phyloP scores from a whole-genome alignment of 352 stramenopile genomes.

The Nothophytophthora sp. region DNA sequence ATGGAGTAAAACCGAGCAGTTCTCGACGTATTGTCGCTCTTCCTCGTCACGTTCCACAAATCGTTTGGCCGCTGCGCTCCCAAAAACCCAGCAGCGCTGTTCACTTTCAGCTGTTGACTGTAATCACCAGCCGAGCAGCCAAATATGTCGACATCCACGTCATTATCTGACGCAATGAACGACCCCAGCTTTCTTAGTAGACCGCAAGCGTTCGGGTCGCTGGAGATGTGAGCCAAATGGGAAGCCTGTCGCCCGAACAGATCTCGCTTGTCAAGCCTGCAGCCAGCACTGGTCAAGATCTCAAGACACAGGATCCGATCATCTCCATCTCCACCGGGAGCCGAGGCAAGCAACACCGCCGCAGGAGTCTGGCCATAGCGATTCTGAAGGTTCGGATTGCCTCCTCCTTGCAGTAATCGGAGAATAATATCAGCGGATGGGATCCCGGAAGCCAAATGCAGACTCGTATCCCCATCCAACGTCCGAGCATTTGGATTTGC shows the following conservation, averaged over 20 bases:
- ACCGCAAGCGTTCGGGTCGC: constrained; percentile 30
- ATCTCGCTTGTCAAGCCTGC: constrained; percentile 52
- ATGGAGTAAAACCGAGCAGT: constrained; percentile 15
- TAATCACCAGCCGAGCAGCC: constrained; percentile 64
- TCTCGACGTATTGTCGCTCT: constrained; percentile 6
- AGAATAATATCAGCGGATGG: constrained; percentile 53
- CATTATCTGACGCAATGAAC: constrained; percentile 15
- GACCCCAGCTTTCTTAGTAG: constrained; percentile 34
- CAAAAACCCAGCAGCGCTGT: constrained; percentile 29
- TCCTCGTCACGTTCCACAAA: constrained; percentile 24
- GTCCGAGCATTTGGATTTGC: constrained; percentile 62
- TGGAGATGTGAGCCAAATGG: constrained; percentile 50
- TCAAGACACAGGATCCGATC: constrained; percentile 45
- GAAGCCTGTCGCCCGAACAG: constrained; percentile 62
- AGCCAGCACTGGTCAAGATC: constrained; percentile 52
- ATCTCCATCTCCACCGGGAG: constrained; percentile 16
- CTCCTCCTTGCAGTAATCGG: constrained; percentile 52
- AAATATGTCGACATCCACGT: constrained; percentile 62
- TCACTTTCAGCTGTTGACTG: constrained; percentile 18
- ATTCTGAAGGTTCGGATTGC: constrained; percentile 63
- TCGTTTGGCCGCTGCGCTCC: constrained; percentile 32
- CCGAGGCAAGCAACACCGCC: constrained; percentile 47
- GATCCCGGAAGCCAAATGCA: constrained; percentile 63
- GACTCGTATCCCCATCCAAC: constrained; percentile 66
- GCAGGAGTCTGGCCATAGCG: constrained; percentile 70